Base-by-base conservation (phyloP, 139 green algal genomes). In the Chlamydomonas incerta region DNA sequence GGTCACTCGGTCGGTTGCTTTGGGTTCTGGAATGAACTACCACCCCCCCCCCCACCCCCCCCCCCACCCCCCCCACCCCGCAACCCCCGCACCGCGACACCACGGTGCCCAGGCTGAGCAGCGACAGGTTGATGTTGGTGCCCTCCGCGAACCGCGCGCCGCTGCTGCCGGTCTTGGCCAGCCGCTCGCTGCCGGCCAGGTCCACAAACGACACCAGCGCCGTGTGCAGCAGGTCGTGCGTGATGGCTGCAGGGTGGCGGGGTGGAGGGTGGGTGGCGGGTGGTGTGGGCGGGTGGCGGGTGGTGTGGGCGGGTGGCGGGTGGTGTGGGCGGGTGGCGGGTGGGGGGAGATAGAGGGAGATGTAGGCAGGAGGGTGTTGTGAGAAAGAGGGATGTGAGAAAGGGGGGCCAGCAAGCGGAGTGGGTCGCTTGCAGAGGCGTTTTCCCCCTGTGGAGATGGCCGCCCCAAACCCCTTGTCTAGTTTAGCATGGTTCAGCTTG, bases 91-190 rank as follows among this genome's bases (percentile, higher is more conserved):
- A 84, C 77, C 79, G 68, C 2, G 90, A 72, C 5, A 94, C 83
- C 35, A 94, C 91, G 21, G 89, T 90, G 62, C 89, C 91, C 33
- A 94, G 85, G 60, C 90, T 90, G 24, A 91, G 82, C 52, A 94
- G 88, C 23, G 52, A 85, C 24, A 81, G 87, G 89, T 94, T 94
- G 89, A 94, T 94, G 70, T 52, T 70, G 10, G 80, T 88, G 58
- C 91, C 89, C 85, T 94, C 91, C 74, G 68, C 72, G 21, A 89
- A 86, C 28, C 89, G 77, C 31, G 84, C 71, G 11, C 88, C 85
- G 35, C 74, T 82, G 71, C 26, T 57, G 41, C 87, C 79, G 3
- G 84, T 92, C 85, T 89, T 88, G 46, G 58, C 62, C 79, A 93
- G 70, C 15, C 89, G 80, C 86, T 94, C 91, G 55, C 63, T 87